Percentiles rank a stretch among this genome's conserved stretches.
Conservation (phyloP, 2,329 filamentous ascomycete genomes). For the Sporothrix protearum region DNA sequence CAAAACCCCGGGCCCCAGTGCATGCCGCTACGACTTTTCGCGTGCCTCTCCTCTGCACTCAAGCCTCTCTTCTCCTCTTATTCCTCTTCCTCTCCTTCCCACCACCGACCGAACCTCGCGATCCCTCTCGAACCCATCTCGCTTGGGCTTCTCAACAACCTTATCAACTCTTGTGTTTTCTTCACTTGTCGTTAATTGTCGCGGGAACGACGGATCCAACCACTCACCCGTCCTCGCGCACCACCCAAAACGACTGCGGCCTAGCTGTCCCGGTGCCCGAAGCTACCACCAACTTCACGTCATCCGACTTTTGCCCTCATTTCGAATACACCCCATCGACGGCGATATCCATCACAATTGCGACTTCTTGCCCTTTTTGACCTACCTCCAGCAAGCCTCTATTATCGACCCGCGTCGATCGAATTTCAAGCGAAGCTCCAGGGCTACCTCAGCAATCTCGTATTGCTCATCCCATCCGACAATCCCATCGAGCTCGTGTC, state of each 20-base stretch:
- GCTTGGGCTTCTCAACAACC: not conserved
- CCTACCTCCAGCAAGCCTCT: not conserved
- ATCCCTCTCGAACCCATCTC: not conserved
- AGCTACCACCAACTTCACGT: not conserved
- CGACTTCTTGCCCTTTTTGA: not conserved
- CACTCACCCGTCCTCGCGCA: not conserved
- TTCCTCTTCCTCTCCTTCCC: not conserved
- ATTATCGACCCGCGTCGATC: not conserved
- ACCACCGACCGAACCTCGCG: not conserved
- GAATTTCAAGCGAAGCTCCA: not conserved
- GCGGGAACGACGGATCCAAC: not conserved
- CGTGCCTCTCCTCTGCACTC: not conserved
- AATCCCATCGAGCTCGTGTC: not conserved
- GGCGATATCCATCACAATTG: not conserved
- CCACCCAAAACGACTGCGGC: not conserved
- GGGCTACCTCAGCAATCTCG: not conserved
- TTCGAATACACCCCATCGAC: not conserved
- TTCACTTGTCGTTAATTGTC: not conserved
- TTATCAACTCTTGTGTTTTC: not conserved
- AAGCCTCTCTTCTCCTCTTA: not conserved
- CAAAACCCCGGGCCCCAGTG: not conserved
- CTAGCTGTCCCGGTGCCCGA: not conserved
- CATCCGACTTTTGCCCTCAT: not conserved
- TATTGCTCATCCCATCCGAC: not conserved
- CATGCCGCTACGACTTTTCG: conserved; percentile 5